Base-by-base conservation (phyloP, 2,329 filamentous ascomycete genomes). In the Leptoxyphium fumago region DNA sequence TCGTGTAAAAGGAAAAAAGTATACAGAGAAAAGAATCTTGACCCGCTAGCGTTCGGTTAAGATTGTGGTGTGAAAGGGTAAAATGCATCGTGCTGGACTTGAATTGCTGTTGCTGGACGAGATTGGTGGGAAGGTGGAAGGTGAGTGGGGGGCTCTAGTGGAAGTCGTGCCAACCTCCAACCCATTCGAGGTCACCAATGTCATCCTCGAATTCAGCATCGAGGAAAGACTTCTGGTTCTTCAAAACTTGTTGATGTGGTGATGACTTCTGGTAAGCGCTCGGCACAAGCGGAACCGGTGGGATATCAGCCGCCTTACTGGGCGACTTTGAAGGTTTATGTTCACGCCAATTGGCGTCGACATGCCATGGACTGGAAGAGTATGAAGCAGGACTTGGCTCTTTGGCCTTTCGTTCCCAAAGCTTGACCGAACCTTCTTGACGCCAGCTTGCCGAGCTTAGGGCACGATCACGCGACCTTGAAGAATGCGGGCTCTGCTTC, bases 141-240 rank as follows among this genome's bases (percentile, higher is more conserved):
- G 21, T 26, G 13, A 36, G 32, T 15, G 11, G 9, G 32, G 9
- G 15, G 32, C 32, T 36, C 38, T 40, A 71, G 64, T 77, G 74
- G 63, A 76, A 70, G 61, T 79, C 78, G 64, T 84, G 79, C 78
- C 84, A 93, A 68, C 84, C 85, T 72, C 87, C 87, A 78, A 94
- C 85, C 81, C 89, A 94, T 77, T 94, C 87, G 71, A 88, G 68
- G 60, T 89, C 83, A 60, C 80, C 80, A 63, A 84, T 75, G 59
- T 82, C 78, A 59, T 82, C 78, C 38, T 52, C 49, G 29, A 53
- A 46, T 39, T 56, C 51, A 32, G 53, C 46, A 40, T 55, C 50
- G 48, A 56, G 52, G 58, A 75, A 64, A 54, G 54, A 57, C 48
- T 52, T 54, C 49, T 54, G 53, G 47, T 48, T 51, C 57, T 52